phyloP scores from a whole-genome alignment of 2,329 filamentous ascomycete genomes.

The Chaetomium sp. region DNA sequence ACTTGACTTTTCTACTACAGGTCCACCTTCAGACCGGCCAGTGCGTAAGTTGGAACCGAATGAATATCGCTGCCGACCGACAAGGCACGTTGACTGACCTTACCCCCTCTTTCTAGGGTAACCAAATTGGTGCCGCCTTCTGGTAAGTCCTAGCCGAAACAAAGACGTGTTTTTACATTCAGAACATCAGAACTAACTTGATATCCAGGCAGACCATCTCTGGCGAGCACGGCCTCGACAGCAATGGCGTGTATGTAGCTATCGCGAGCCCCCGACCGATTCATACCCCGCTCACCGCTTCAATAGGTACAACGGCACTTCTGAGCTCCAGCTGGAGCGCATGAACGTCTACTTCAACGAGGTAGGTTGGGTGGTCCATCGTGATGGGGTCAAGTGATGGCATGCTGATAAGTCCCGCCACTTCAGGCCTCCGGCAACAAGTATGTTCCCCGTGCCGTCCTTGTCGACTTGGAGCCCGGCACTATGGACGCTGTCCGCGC shows the following conservation, averaged over 20 bases:
- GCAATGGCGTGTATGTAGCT: conserved; percentile 78
- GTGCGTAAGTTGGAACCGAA: conserved; percentile 64
- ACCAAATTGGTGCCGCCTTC: conserved; percentile 99
- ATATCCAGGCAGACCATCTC: conserved; percentile 67
- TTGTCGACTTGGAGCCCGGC: conserved; percentile 98
- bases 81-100: conserved; percentile 31
- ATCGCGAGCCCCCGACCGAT: conserved; percentile 3
- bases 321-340: conserved; percentile 98
- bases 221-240: conserved; percentile 93
- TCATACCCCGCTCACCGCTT: conserved; percentile 27
- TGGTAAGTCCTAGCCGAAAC: conserved; percentile 49
- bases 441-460: conserved; percentile 97
- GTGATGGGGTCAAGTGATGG: not conserved
- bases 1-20: conserved; percentile 54
- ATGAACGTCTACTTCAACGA: conserved; percentile 99
- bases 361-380: conserved; percentile 14
- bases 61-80: conserved; percentile 1
- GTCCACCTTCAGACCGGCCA: conserved; percentile 99
- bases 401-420: conserved; percentile 17
- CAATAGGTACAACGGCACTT: conserved; percentile 87
- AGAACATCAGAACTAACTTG: conserved; percentile 33
- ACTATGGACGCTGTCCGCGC: conserved; percentile 99
- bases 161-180: not conserved
- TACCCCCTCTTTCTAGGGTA: conserved; percentile 60
- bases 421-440: conserved; percentile 88